Base-by-base conservation (phyloP, 768 basidiomycete species). In the Amanita pseudoporphyria region DNA sequence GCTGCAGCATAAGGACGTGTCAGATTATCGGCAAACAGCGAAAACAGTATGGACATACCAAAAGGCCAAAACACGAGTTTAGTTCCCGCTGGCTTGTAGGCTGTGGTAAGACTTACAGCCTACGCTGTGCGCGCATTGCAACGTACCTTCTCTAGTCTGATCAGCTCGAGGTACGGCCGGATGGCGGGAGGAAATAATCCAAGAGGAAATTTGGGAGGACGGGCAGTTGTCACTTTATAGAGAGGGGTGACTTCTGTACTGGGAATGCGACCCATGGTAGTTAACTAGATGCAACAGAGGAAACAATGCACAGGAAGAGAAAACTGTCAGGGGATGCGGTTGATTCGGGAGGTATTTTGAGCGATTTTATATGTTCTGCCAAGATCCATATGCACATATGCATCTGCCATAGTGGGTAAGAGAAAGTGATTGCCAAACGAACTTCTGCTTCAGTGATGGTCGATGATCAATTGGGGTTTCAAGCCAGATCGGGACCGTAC, bases 1-100 rank as follows among this genome's bases (percentile, higher is more conserved):
- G 69, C 72, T 73, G 50, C 38, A 9, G 9, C 5, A 26, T 1
- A 24, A n/a, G 19, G n/a, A 21, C 14, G 24, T 37, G 12, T 24
- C 5, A 28, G 33, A 26, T 12, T 22, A n/a, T 32, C n/a, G 3
- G 9, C 14, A 22, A 3, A 21, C 26, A 30, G 32, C 7, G 9
- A 1, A 18, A 32, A 5, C 26, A 32, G 18, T 0, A 35, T 9
- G 16, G 6, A 47, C 60, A 31, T 58, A 75, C 75, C 71, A 46
- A 71, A 77, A 5, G 75, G 74, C 73, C 74, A 77, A 59, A 76
- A 77, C 70, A 74, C 71, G 19, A 77, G 64, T 40, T 71, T 65
- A 3, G 68, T 73, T 19, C 75, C 75, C 30, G 72, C 75, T 4
- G 74, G 73, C 75, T 77, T 5, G 39, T 39, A 38, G 35, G 4